Base-by-base conservation (phyloP, 768 basidiomycete species). In the Leccinum sublutescens region DNA sequence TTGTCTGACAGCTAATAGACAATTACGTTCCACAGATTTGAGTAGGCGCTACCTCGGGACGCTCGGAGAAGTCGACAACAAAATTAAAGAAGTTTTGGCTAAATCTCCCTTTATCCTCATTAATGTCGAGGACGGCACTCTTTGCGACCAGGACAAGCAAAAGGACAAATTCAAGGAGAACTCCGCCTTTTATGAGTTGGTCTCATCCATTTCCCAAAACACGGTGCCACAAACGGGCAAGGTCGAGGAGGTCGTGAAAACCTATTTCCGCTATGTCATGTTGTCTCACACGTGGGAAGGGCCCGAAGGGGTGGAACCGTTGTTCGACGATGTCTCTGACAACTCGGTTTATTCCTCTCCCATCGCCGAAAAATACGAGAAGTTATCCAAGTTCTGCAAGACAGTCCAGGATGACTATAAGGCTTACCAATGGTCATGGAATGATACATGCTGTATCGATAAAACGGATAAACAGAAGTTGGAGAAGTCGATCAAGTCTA, bases 181-280 rank as follows among this genome's bases (percentile, higher is more conserved):
- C 4, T 19, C 25, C 12, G 21, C 3, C 21, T 64, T 49, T 19
- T 25, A 57, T 23, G 29, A 48, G 11, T 17, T 64, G 6, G 47
- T 64, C 34, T 60, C 58, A 1, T 64, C 47, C n/a, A 52, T 29
- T 31, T 45, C 57, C 5, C 50, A n/a, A 3, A 31, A 4, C 17
- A 33, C 17, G 47, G 31, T 5, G n/a, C 56, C 9, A 15, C 25
- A 63, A 38, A 34, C 6, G 14, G 9, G 11, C 1, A 48, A 12
- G n/a, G 57, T 64, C 45, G 27, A 57, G 21, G n/a, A 27, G 6
- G 56, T 36, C 5, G 58, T 63, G 6, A 23, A 33, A 15, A 2
- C 2, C 2, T 65, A 62, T 33, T 65, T 65, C 47, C 25, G 1
- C 15, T 65, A 62, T 21, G 63, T 65, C 38, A 65, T 65, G 64